Base-by-base conservation (phyloP, 2,329 filamentous ascomycete species). In the Venturia carpophila region DNA sequence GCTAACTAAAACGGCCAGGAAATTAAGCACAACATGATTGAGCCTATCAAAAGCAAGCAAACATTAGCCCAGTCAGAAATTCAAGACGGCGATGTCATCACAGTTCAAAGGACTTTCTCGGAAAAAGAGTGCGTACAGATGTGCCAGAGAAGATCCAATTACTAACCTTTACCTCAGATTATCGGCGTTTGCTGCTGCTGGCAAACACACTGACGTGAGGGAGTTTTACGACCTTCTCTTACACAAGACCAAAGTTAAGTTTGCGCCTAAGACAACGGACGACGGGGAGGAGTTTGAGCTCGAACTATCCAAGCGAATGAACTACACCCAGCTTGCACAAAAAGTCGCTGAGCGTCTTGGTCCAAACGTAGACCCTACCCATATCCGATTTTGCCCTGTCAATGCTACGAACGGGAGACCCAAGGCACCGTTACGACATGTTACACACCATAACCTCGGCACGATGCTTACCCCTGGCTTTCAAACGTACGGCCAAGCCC, bases 21-120 rank as follows among this genome's bases (percentile, higher is more conserved):
- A 79, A 97, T 99, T 77, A 99, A 97, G 77, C 92, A 92, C 63
- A 90, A 87, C 67, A 97, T 97, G 92, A 96, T 99, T 69, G 95
- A 99, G 73, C 83, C 85, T 7, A 88, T 99, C 80, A 97, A 97
- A 77, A 84, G 88, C 0, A 97, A 96, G 78, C 87, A 91, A 72
- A 91, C 92, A 0, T 82, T 99, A 67, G 90, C 92, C 69, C 87
- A 90, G 67, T 94, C 94, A 1, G 95, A 99, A 75, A 89, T 99
- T 30, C 93, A 97, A 74, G 93, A 99, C 71, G 94, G 94, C 61
- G 94, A 99, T 73, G 96, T 99, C 69, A 86, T 99, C 65, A 96
- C 92, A 73, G 97, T 97, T 78, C 94, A 99, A 74, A 84, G 85
- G 67, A 79, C 83, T 34, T 77, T 84, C 43, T 75, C 75, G 34